Percentiles rank a stretch among this genome's conserved stretches.
These are phyloP conservation scores for Suillus decipiens DNA, from an alignment of 768 basidiomycete genomes.

Conservation along the genomic window DNA sequence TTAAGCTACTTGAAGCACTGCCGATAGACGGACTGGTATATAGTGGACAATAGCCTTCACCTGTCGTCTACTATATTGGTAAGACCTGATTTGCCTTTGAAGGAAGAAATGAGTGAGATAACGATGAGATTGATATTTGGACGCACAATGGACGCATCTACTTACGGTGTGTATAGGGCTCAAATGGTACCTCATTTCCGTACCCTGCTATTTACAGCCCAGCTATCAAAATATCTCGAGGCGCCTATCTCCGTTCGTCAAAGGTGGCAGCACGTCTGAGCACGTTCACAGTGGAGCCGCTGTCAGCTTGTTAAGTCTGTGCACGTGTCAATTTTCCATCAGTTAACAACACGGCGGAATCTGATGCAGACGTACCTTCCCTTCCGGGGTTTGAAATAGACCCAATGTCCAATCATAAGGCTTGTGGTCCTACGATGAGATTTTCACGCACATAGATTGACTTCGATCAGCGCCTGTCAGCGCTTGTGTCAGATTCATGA, in stretches of 20 bases:
- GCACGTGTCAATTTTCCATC: conserved; percentile 99
- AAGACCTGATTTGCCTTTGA: background rate
- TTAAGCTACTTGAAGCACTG: background rate
- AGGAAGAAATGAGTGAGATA: background rate
- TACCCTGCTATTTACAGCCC: background rate
- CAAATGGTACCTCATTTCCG: background rate
- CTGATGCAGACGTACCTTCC: conserved; percentile 71
- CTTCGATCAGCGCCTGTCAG: background rate
- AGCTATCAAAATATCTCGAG: background rate
- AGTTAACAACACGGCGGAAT: conserved; percentile 88
- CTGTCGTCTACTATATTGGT: background rate
- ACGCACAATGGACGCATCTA: background rate
- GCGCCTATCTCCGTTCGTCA: conserved; percentile 73
- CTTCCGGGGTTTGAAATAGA: conserved; percentile 80
- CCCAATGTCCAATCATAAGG: conserved; percentile 85
- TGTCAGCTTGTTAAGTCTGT: conserved; percentile 81
- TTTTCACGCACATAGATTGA: background rate
- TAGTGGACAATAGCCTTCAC: no score
- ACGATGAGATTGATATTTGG: background rate
- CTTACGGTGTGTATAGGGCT: background rate
- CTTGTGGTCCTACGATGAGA: conserved; percentile 59
- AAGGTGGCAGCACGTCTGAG: conserved; percentile 84
- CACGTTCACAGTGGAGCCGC: conserved; percentile 91
- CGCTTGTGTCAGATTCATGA: background rate
- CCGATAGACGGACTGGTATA: background rate